These are phyloP conservation scores for Neofusicoccum parvum DNA, from an alignment of 2,329 filamentous ascomycete genomes.

Conservation along the genomic window DNA sequence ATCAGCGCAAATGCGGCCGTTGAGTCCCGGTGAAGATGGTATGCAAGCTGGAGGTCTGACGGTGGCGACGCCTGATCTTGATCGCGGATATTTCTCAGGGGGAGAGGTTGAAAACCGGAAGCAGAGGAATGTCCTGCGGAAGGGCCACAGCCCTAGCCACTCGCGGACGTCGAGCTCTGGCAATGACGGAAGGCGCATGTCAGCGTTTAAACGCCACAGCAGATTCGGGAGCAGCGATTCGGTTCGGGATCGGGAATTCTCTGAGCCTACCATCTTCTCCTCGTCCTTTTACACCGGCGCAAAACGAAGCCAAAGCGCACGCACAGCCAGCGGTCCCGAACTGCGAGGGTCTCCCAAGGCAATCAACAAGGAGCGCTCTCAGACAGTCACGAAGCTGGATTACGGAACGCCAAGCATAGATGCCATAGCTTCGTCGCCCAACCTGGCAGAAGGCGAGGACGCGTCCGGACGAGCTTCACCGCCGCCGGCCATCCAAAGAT, in stretches of 20 bases:
- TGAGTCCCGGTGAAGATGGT: constrained; percentile 22
- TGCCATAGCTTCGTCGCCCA: constrained; percentile 44
- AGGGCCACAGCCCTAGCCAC: constrained; percentile 68
- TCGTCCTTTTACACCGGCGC: constrained; percentile 32
- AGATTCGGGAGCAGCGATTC: constrained; percentile 80
- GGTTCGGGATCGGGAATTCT: constrained; percentile 64
- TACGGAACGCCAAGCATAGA: constrained; percentile 52
- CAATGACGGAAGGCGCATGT: constrained; percentile 59
- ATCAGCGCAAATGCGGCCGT: constrained; percentile 7
- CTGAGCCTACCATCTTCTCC: constrained; percentile 54
- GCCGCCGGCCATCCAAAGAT: constrained; percentile 37
- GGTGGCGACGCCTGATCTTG: constrained; percentile 59
- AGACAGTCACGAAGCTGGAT: constrained; percentile 60
- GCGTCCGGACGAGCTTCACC: constrained; percentile 51
- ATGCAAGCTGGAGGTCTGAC: constrained; percentile 34
- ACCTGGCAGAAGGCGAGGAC: constrained; percentile 49
- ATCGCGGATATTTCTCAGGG: constrained; percentile 92
- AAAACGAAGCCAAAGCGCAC: constrained; percentile 34
- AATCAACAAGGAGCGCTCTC: constrained; percentile 37
- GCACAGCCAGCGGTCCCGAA: constrained; percentile 53
- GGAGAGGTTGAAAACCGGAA: constrained; percentile 77
- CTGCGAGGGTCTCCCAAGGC: constrained; percentile 27
- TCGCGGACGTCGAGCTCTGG: constrained; percentile 76
- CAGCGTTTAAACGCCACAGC: constrained; percentile 71
- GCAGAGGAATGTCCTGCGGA: constrained; percentile 68